Base-by-base conservation (phyloP, 805 yeast genomes). In the Lipomyces japonicus region DNA sequence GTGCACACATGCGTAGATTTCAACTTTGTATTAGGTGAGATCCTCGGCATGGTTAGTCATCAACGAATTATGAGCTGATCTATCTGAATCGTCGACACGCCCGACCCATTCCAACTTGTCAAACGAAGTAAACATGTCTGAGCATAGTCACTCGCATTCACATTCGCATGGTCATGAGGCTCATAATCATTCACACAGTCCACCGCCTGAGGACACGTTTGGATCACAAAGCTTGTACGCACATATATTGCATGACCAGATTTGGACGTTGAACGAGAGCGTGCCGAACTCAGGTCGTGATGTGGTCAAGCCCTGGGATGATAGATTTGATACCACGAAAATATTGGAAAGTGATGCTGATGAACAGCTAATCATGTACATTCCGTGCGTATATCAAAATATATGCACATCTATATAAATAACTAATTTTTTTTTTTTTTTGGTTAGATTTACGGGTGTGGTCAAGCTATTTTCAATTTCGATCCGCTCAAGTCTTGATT, bases 391-490 rank as follows among this genome's bases (percentile, higher is more conserved):
- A 30, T 12, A 19, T 34, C 37, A 14, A 34, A 18, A 14, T 34
- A 14, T 14, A 12, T 14, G 37, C 16, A 19, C 16, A 34, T 12
- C n/a, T 14, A 34, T 14, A 12, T n/a, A 34, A 14, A 6, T 34
- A 14, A 34, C 21, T 6, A 12, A 34, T 34, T 34, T 12, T 21
- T 18, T 24, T 9, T 18, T 7, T 21, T 12, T 21, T 18, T 24
- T 9, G 16, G 3, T 21, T 16, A 55, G 59, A 14, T 91, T 91
- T 61, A 80, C 83, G 10, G 85, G 84, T 1, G 70, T 77, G 22
- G 88, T 86, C 36, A 86, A 83, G 63, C 67, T 91, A 31, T 86
- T 79, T 63, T 84, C 95, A 2, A 58, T 91, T 0, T 77, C 85
- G 2, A 55, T 91, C 9, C 74, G 96, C 57, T 76, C 89, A 0